Evolutionary conservation across 148 eudicot species (phyloP).

Genomic region (Rheum nobile): DNA sequence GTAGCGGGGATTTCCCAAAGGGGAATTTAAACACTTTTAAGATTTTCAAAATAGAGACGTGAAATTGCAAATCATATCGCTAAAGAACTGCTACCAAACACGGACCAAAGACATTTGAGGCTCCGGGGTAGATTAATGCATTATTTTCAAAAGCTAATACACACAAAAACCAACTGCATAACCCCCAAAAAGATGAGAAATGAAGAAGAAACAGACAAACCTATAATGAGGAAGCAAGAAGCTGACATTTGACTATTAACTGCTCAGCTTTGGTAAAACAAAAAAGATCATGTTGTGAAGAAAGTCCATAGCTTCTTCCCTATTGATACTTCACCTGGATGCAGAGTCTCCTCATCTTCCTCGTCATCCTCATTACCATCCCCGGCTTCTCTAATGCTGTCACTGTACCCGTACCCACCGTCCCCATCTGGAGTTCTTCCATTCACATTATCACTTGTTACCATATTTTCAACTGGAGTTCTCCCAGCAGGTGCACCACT

Average conservation of each 20-base stretch:
- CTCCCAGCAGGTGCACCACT: constrained; percentile 22
- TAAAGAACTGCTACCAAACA: not conserved
- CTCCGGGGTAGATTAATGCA: not conserved
- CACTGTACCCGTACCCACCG: constrained; percentile 17
- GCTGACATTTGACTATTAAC: too few species aligned
- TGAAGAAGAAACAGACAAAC: not conserved
- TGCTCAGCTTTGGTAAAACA: not conserved
- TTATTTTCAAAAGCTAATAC: not conserved
- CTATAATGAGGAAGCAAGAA: not conserved
- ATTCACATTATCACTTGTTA: constrained; percentile 53
- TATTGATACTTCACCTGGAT: constrained; percentile 84
- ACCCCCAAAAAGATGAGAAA: too few species aligned
- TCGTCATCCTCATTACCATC: constrained; percentile 24
- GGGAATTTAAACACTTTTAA: too few species aligned
- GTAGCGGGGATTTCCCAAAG: too few species aligned
- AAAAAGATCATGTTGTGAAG: constrained; percentile 41
- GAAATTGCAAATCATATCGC: too few species aligned
- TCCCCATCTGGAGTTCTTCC: constrained; percentile 40
- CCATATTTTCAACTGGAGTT: constrained; percentile 20
- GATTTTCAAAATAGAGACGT: too few species aligned
- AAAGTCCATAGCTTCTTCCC: constrained; percentile 90
- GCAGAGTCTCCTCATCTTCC: constrained; percentile 57
- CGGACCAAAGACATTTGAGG: not conserved
- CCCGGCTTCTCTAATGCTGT: constrained; percentile 1
- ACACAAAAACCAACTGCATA: not conserved